phyloP scores from a whole-genome alignment of 495 filamentous ascomycete species.

The Hyaloscypha finlandica region DNA sequence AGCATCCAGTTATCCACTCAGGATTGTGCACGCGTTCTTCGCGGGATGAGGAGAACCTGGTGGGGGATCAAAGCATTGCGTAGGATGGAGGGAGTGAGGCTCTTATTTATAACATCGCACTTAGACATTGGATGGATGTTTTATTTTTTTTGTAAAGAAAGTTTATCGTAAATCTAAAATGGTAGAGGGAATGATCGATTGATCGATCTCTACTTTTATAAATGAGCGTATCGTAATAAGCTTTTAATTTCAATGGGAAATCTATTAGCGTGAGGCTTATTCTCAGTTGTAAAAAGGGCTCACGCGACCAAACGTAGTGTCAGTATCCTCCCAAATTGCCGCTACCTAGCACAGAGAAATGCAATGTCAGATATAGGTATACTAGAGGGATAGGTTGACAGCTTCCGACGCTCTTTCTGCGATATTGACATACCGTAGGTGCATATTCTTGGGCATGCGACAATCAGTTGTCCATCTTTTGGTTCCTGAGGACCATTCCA shows the following conservation, averaged over 20 bases:
- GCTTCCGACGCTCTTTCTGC: not conserved
- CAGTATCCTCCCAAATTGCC: constrained; percentile 17
- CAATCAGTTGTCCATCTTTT: constrained; percentile 25
- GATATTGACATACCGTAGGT: constrained; percentile 19
- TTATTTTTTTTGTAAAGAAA: not conserved
- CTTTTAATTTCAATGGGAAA: too few species aligned
- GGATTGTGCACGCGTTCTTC: not conserved
- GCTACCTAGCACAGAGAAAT: constrained; percentile 9
- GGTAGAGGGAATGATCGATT: too few species aligned
- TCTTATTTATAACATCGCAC: not conserved
- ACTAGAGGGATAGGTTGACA: too few species aligned
- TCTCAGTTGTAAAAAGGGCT: too few species aligned
- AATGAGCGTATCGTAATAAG: too few species aligned
- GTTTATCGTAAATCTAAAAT: too few species aligned
- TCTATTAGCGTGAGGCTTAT: too few species aligned
- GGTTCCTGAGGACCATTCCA: constrained; percentile 18
- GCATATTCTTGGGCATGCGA: constrained; percentile 22
- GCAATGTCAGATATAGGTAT: constrained; percentile 3
- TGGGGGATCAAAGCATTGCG: not conserved
- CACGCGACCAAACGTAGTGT: not conserved
- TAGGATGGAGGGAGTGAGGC: not conserved
- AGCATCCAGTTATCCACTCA: constrained; percentile 5
- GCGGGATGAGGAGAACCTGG: constrained; percentile 2
- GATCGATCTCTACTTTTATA: too few species aligned
- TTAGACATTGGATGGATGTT: not conserved